Conservation (phyloP, 306 rosid species). For the Dryas drummondii region DNA sequence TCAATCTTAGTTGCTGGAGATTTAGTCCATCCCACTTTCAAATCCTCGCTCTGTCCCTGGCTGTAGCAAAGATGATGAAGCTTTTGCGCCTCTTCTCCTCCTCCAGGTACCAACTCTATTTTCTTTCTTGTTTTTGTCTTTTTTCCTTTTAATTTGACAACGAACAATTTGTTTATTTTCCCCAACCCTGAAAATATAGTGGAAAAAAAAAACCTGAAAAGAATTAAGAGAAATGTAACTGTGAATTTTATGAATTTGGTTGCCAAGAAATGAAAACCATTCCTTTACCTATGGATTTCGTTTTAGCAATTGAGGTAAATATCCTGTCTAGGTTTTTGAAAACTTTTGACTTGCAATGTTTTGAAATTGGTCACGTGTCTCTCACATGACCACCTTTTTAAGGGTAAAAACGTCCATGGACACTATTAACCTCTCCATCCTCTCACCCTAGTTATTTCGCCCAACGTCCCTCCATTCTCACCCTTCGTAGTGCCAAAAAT, state of each 20-base stretch:
- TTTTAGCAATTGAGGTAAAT: not conserved
- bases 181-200: not conserved
- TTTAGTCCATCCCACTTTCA: too few relatives aligned
- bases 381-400: too few relatives aligned
- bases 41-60: not conserved
- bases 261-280: not conserved
- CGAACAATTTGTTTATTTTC: not conserved
- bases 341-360: not conserved
- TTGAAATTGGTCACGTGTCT: too few relatives aligned
- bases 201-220: not conserved
- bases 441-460: too few relatives aligned
- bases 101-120: slow-evolving; percentile 36
- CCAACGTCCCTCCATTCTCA: too few relatives aligned
- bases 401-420: too few relatives aligned
- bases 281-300: not conserved
- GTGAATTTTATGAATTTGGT: not conserved
- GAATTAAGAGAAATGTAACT: not conserved
- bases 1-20: too few relatives aligned
- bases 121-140: not conserved
- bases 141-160: not conserved
- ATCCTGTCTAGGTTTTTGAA: not conserved
- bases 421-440: too few relatives aligned
- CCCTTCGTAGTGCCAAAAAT: too few relatives aligned
- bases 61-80: slow-evolving; percentile 42
- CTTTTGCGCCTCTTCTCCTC: slow-evolving; percentile 38